Evolutionary conservation across 2,329 filamentous ascomycete genomes (phyloP).

Genomic region (Exophiala phaeomuriformis): DNA sequence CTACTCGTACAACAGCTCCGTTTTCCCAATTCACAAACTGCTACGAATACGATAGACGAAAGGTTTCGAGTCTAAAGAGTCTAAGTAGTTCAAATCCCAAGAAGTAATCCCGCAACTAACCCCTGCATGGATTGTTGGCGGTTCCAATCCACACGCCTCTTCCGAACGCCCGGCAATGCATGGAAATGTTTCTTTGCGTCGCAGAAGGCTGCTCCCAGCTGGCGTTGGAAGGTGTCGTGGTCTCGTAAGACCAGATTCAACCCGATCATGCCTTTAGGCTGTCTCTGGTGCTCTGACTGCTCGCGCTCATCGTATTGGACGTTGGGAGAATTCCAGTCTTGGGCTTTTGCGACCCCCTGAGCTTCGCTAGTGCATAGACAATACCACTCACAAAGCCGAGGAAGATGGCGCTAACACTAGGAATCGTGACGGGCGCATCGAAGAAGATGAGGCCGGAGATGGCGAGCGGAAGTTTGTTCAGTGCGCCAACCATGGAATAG

Average conservation of each 20-base stretch:
- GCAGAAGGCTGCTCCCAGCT: background rate
- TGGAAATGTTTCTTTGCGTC: background rate
- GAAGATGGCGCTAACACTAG: constrained; percentile 82
- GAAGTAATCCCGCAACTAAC: background rate
- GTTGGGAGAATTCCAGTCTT: constrained; percentile 63
- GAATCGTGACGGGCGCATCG: constrained; percentile 83
- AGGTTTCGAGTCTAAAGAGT: background rate
- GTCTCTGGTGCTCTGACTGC: constrained; percentile 83
- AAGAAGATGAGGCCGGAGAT: constrained; percentile 92
- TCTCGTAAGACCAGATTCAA: background rate
- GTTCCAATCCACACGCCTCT: background rate
- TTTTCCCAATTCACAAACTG: background rate
- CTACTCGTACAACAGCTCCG: background rate
- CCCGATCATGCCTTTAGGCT: constrained; percentile 59
- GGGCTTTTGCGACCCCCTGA: constrained; percentile 64
- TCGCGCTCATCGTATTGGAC: constrained; percentile 72
- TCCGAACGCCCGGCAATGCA: constrained; percentile 12
- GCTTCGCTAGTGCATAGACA: constrained; percentile 80
- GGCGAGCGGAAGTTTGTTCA: constrained; percentile 97
- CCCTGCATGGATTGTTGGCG: background rate
- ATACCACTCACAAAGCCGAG: constrained; percentile 89
- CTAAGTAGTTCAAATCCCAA: background rate
- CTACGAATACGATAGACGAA: constrained; percentile 1
- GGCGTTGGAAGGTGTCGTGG: background rate
- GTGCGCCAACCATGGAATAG: constrained; percentile 95